These are phyloP conservation scores for Neospermospora avenae DNA, from an alignment of 2,329 filamentous ascomycete species.

Conservation along the genomic window DNA sequence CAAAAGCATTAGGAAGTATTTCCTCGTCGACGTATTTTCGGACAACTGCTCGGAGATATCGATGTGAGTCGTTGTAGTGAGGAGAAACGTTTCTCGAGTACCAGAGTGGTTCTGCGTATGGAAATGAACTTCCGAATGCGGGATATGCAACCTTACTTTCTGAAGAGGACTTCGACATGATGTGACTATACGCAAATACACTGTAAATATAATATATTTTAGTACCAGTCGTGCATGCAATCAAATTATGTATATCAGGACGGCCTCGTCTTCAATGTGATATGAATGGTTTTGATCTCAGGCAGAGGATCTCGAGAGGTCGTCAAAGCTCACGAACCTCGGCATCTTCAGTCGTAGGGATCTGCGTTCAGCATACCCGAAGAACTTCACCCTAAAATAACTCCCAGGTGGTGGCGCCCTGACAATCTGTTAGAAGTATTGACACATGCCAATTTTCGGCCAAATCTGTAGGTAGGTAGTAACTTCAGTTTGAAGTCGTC, in stretches of 20 bases:
- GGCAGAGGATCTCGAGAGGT: neutral
- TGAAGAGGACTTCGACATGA: neutral
- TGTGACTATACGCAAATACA: neutral
- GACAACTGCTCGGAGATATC: conserved; percentile 52
- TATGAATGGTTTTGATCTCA: neutral
- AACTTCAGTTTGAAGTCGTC: no score
- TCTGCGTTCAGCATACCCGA: neutral
- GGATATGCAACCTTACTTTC: conserved; percentile 1
- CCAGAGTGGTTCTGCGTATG: conserved; percentile 36
- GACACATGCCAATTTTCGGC: no score
- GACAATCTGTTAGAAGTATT: no score
- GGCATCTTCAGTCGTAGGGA: neutral
- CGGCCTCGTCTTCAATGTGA: neutral
- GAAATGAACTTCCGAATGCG: conserved; percentile 30
- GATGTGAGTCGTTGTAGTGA: conserved; percentile 63
- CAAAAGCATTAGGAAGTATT: conserved; percentile 54
- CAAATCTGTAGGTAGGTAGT: no score
- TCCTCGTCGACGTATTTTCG: conserved; percentile 57
- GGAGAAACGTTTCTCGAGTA: conserved; percentile 39
- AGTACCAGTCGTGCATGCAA: neutral
- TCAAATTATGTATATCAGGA: neutral
- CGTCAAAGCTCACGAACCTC: neutral
- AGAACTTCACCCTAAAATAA: neutral
- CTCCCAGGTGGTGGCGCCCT: neutral
- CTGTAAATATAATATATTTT: no score